Evolutionary conservation across 805 yeast species (phyloP).

Genomic region (Pichia kluyveri): DNA sequence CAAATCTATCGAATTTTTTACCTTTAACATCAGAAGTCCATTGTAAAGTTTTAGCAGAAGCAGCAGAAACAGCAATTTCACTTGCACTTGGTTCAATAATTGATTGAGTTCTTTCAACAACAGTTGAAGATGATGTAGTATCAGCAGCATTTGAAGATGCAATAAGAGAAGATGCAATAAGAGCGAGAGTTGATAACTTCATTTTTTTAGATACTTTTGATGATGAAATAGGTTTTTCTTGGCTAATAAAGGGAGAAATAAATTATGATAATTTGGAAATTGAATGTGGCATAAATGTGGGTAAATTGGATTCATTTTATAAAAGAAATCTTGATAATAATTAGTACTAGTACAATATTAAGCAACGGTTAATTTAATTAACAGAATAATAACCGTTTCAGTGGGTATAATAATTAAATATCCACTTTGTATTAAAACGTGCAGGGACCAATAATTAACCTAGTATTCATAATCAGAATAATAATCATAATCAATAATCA

Average conservation of each 20-base stretch:
- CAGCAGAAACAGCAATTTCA: constrained; percentile 26
- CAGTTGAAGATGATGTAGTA: constrained; percentile 12
- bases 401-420: too few species aligned
- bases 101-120: constrained; percentile 19
- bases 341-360: too few species aligned
- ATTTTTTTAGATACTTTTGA: background rate
- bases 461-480: too few species aligned
- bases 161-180: constrained; percentile 6
- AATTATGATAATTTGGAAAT: too few species aligned
- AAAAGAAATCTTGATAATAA: too few species aligned
- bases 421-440: too few species aligned
- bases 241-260: background rate
- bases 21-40: constrained; percentile 31
- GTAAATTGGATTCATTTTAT: too few species aligned
- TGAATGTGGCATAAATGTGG: background rate
- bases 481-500: too few species aligned
- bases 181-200: constrained; percentile 5
- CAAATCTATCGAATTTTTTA: constrained; percentile 30
- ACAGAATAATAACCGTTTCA: too few species aligned
- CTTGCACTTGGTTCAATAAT: constrained; percentile 25
- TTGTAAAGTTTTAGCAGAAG: constrained; percentile 25
- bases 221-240: background rate
- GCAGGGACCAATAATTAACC: too few species aligned
- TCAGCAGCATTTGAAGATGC: constrained; percentile 1
- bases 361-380: too few species aligned